phyloP scores from a whole-genome alignment of 2,329 filamentous ascomycete genomes.

The Lasiodiplodia theobromae region DNA sequence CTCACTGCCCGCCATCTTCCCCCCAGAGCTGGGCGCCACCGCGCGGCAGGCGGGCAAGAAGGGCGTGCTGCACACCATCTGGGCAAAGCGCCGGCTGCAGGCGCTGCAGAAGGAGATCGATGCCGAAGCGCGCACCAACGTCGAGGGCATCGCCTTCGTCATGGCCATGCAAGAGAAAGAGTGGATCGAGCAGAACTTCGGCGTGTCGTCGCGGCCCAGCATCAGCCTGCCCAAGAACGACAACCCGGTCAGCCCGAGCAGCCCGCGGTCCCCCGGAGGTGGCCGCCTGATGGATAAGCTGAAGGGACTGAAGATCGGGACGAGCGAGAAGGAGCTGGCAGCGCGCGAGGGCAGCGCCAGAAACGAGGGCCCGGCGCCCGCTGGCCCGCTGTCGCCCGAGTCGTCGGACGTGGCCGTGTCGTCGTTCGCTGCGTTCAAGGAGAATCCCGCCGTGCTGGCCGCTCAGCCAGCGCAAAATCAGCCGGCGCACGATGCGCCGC shows the following conservation, averaged over 20 bases:
- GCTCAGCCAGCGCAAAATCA: slow-evolving; percentile 46
- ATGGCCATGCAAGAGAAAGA: slow-evolving; percentile 85
- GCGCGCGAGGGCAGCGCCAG: slow-evolving; percentile 42
- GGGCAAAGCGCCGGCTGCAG: slow-evolving; percentile 82
- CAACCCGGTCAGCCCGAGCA: slow-evolving; percentile 61
- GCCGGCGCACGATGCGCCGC: slow-evolving; percentile 33
- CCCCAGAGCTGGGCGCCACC: slow-evolving; percentile 73
- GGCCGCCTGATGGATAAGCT: slow-evolving; percentile 80
- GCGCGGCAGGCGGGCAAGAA: slow-evolving; percentile 73
- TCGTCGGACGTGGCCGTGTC: slow-evolving; percentile 69
- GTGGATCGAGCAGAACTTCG: slow-evolving; percentile 87
- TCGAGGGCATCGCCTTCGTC: slow-evolving; percentile 81
- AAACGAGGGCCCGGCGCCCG: slow-evolving; percentile 37
- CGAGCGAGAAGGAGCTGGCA: slow-evolving; percentile 70
- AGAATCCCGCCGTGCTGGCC: slow-evolving; percentile 48
- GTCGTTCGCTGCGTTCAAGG: slow-evolving; percentile 65
- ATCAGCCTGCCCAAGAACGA: slow-evolving; percentile 43
- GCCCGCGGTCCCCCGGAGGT: slow-evolving; percentile 68
- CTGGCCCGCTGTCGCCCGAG: slow-evolving; percentile 67
- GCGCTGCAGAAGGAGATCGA: slow-evolving; percentile 80
- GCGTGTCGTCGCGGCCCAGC: slow-evolving; percentile 58
- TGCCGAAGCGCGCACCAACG: slow-evolving; percentile 73
- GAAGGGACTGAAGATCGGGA: slow-evolving; percentile 78
- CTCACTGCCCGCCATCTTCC: slow-evolving; percentile 86
- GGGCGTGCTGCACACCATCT: slow-evolving; percentile 86